phyloP scores from a whole-genome alignment of 495 filamentous ascomycete species.

The Immersiella caudata region DNA sequence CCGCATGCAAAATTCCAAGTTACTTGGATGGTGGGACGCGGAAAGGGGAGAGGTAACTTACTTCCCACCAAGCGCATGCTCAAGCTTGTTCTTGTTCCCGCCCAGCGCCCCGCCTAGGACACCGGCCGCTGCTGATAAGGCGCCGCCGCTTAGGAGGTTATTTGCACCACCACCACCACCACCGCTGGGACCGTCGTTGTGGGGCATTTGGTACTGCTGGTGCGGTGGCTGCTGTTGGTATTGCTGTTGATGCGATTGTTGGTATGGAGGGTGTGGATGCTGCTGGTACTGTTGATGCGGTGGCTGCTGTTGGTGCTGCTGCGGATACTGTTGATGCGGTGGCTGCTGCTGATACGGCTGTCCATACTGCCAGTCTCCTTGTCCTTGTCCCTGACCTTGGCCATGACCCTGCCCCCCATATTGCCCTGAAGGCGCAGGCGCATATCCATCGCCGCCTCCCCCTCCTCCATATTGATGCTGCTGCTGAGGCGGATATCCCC shows the following conservation, averaged over 20 bases:
- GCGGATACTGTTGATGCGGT: neutral
- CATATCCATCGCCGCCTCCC: too few species aligned
- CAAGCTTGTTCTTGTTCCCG: conserved; percentile 1
- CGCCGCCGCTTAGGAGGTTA: neutral
- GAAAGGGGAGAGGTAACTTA: neutral
- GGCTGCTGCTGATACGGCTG: conserved; percentile 1
- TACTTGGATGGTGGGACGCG: neutral
- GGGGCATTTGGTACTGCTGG: neutral
- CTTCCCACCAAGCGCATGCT: conserved; percentile 12
- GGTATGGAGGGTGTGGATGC: neutral
- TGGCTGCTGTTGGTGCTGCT: neutral
- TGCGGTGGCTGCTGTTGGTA: neutral
- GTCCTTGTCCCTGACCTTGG: neutral
- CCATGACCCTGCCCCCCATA: neutral
- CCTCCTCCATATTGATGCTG: conserved; percentile 8
- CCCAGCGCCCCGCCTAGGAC: conserved; percentile 6
- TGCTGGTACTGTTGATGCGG: neutral
- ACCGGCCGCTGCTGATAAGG: neutral
- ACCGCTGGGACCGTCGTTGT: neutral
- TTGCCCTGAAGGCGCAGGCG: neutral
- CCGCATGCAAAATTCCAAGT: neutral
- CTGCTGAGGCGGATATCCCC: neutral
- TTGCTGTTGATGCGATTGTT: neutral
- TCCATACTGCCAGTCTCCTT: neutral
- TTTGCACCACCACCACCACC: too few species aligned